Evolutionary conservation across 139 green algal species (phyloP).

Genomic region (Chlamydomonas schloesseri): DNA sequence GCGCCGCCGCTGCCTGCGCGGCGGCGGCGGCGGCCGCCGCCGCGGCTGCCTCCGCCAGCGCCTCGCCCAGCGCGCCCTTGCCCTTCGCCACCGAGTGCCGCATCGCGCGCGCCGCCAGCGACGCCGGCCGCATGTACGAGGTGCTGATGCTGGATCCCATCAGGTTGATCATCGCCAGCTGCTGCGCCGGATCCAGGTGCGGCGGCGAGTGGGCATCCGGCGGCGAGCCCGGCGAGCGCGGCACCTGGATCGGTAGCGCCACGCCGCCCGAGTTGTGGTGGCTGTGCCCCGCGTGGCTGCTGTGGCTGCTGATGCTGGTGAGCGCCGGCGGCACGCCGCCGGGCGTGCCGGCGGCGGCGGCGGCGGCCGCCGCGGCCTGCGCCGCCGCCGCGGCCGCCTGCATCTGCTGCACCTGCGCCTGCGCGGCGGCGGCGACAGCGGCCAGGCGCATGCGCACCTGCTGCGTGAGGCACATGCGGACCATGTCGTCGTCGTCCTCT

Average conservation of each 20-base stretch:
- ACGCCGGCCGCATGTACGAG: constrained; percentile 28
- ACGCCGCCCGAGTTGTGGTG: too few species aligned
- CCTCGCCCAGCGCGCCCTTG: constrained; percentile 1
- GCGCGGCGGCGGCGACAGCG: constrained; percentile 20
- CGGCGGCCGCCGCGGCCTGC: too few species aligned
- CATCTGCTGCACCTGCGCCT: constrained; percentile 9
- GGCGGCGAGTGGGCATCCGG: neutral
- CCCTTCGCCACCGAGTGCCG: constrained; percentile 33
- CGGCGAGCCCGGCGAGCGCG: neutral
- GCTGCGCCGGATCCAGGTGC: neutral
- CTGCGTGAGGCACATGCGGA: constrained; percentile 83
- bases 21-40: constrained; percentile 24
- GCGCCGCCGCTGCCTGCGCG: too few species aligned
- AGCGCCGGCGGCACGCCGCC: neutral
- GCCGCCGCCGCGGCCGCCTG: neutral
- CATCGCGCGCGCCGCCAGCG: constrained; percentile 27
- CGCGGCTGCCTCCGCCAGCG: constrained; percentile 16
- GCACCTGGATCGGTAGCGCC: too few species aligned
- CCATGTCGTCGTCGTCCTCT: constrained; percentile 87
- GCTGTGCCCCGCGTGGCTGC: neutral
- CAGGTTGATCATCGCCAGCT: constrained; percentile 22
- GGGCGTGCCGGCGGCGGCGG: neutral
- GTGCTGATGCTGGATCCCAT: constrained; percentile 11
- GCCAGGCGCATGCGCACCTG: constrained; percentile 30
- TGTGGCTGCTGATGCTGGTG: neutral